Evolutionary conservation across 176 grass and related monocot species (phyloP).

Genomic region (Zoysia pacifica): DNA sequence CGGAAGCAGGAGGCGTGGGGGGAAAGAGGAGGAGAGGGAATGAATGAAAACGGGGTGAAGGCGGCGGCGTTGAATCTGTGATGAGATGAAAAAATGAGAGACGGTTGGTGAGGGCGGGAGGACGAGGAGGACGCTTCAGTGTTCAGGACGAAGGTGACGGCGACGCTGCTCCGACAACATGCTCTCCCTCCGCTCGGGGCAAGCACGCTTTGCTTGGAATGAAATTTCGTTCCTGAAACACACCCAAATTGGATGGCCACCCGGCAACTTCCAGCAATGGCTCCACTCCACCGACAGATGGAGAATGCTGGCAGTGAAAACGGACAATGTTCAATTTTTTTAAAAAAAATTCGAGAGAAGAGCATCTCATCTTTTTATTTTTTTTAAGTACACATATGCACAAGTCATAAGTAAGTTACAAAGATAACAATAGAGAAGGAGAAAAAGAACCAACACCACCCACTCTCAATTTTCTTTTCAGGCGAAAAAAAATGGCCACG

Average conservation of each 20-base stretch:
- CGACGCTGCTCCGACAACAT: background rate
- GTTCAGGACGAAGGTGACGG: background rate
- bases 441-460: too few species aligned
- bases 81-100: background rate
- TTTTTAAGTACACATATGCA: too few species aligned
- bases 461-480: too few species aligned
- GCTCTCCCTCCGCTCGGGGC: background rate
- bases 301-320: background rate
- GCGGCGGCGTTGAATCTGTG: too few species aligned
- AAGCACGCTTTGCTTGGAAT: conserved; percentile 7
- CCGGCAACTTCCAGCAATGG: background rate
- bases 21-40: background rate
- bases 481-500: too few species aligned
- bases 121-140: background rate
- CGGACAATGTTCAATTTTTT: background rate
- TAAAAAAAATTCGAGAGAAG: too few species aligned
- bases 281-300: background rate
- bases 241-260: background rate
- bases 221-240: background rate
- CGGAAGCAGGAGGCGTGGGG: background rate
- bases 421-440: too few species aligned
- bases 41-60: conserved; percentile 16
- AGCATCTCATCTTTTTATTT: too few species aligned
- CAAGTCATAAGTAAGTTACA: too few species aligned
- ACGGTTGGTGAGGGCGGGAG: conserved; percentile 49